phyloP scores from a whole-genome alignment of 176 grass and related monocot species.

The Melocanna baccifera region DNA sequence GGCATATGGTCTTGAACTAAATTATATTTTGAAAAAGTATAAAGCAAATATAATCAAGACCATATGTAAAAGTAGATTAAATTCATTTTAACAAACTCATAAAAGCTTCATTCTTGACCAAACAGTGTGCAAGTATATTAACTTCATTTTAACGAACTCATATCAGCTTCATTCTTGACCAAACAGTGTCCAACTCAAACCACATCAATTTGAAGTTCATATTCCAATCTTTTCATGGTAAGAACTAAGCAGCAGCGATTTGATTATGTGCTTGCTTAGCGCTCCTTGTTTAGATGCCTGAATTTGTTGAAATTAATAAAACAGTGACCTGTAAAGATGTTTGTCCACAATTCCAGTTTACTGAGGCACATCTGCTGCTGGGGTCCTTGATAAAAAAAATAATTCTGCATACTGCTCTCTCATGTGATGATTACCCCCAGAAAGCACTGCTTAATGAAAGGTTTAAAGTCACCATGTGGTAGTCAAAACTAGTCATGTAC shows the following conservation, averaged over 20 bases:
- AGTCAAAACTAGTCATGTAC: not conserved
- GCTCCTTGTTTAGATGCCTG: not conserved
- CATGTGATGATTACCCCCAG: not conserved
- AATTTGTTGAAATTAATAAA: not conserved
- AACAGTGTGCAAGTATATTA: too few species aligned
- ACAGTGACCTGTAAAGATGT: not conserved
- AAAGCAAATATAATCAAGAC: not conserved
- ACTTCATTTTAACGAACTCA: not conserved
- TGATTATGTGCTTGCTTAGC: not conserved
- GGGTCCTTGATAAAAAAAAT: not conserved
- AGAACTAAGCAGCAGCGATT: not conserved
- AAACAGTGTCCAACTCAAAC: not conserved
- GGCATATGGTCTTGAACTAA: not conserved
- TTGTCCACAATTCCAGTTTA: not conserved
- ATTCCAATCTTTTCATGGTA: not conserved
- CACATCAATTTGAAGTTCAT: not conserved
- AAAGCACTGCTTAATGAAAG: not conserved
- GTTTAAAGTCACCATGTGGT: not conserved
- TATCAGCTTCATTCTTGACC: not conserved
- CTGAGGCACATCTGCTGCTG: not conserved
- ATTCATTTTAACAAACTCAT: not conserved
- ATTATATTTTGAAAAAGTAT: slow-evolving; percentile 12
- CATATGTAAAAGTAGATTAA: not conserved
- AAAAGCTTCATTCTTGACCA: too few species aligned
- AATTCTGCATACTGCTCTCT: not conserved